Evolutionary conservation across 345 rosid genomes (phyloP).

Genomic region (Clausena lansium): DNA sequence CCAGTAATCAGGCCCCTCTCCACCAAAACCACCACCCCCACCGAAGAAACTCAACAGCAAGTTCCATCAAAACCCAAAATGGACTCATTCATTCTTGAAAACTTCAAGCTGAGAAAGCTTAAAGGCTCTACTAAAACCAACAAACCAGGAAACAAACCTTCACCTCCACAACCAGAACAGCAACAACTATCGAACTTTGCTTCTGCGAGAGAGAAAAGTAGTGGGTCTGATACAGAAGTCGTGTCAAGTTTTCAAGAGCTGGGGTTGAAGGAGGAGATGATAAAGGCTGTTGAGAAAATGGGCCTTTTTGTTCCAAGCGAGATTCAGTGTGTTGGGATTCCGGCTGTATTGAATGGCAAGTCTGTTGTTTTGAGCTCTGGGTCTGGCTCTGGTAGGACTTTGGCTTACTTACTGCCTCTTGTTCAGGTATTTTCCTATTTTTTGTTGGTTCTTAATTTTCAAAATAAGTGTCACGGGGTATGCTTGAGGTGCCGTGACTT

Average conservation of each 20-base stretch:
- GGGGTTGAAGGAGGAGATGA: constrained; percentile 51
- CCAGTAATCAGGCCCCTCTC: constrained; percentile 12
- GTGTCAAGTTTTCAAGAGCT: constrained; percentile 48
- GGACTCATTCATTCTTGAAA: constrained; percentile 35
- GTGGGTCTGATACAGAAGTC: constrained; percentile 11
- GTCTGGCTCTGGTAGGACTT: constrained; percentile 62
- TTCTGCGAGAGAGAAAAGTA: constrained; percentile 10
- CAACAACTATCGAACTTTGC: not conserved
- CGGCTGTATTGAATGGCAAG: constrained; percentile 56
- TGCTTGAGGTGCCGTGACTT: no score
- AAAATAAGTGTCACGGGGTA: no score
- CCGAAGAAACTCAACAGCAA: not conserved
- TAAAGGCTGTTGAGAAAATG: constrained; percentile 46
- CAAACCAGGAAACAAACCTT: constrained; percentile 18
- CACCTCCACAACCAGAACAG: not conserved
- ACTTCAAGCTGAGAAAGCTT: constrained; percentile 46
- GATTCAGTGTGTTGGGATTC: constrained; percentile 68
- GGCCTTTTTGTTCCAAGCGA: constrained; percentile 58
- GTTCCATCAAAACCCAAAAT: constrained; percentile 15
- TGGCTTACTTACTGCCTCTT: constrained; percentile 63
- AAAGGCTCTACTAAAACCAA: constrained; percentile 32
- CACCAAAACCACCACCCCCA: not conserved
- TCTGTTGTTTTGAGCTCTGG: constrained; percentile 63
- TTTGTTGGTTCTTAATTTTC: no score
- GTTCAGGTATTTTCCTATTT: constrained; percentile 43